Conservation (phyloP, 768 basidiomycete species). For the Kockovaella imperatae region DNA sequence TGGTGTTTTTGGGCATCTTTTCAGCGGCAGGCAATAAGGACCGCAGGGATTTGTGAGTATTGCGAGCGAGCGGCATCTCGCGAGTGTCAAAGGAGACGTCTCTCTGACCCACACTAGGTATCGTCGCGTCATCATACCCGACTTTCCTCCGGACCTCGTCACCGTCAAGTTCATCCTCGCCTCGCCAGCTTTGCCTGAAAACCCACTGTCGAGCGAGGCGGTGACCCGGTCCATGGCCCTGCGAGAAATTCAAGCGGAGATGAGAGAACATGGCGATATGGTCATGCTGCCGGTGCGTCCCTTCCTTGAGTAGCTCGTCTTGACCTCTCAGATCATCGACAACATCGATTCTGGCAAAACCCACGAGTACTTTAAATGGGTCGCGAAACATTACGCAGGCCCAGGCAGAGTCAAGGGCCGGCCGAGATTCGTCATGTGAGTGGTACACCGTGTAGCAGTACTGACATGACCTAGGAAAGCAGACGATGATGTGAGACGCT, state of each 20-base stretch:
- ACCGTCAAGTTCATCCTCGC: conserved; percentile 45
- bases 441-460: neutral
- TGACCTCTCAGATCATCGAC: conserved; percentile 33
- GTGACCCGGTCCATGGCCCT: conserved; percentile 17
- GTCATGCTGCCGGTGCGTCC: conserved; percentile 37
- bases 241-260: conserved; percentile 30
- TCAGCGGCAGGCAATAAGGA: conserved; percentile 37
- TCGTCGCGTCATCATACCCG: conserved; percentile 34
- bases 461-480: conserved; percentile 34
- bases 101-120: conserved; percentile 18
- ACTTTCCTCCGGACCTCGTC: conserved; percentile 42
- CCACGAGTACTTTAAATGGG: conserved; percentile 45
- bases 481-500: conserved; percentile 43
- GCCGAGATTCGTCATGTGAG: conserved; percentile 46
- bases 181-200: conserved; percentile 31
- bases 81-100: neutral
- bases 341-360: conserved; percentile 46
- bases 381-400: conserved; percentile 40
- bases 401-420: conserved; percentile 39
- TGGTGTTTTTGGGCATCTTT: conserved; percentile 45
- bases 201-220: conserved; percentile 28
- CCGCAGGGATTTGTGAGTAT: conserved; percentile 39
- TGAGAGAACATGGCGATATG: conserved; percentile 39
- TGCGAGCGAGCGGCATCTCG: neutral
- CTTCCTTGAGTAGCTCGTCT: neutral